Evolutionary conservation across 2,329 filamentous ascomycete species (phyloP), one percentile per base, ranked within the genome.

Genomic region (Pseudogymnoascus sp.): DNA sequence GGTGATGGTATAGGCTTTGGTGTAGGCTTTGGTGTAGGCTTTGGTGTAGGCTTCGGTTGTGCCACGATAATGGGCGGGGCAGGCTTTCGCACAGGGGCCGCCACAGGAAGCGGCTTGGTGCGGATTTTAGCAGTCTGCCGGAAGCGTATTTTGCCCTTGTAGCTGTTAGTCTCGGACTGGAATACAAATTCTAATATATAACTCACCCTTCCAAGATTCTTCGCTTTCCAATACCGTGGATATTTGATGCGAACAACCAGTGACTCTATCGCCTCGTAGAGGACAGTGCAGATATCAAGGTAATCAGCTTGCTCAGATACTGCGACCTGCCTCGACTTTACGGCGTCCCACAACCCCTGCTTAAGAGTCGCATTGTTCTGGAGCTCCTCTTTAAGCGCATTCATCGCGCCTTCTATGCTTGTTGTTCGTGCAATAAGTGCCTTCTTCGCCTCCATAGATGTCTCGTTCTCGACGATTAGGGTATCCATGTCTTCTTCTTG

Each of bases 241-340:
- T 78, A 77, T 62, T 77, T 76, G 63, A 84, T 70, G 14, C 75
- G 79, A 38, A 84, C 66, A 31, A 78, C 68, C 59, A 83, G 70
- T 6, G 78, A 77, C 59, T 77, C 74, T 19, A 80, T 77, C n/a
- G 78, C 73, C 14, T 80, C 77, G 64, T 82, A 82, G 64, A 85
- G 73, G 56, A 81, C 72, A 35, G 76, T 75, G 68, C 82, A 82
- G 37, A 84, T 74, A 66, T 83, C 80, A 38, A 84, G 70, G 10
- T 84, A 67, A 67, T 81, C 80, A 28, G 76, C 72, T 68, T 82
- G 78, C 68, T 84, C 82, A 16, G 74, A 69, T 31, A 80, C 70
- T 6, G 79, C 79, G 53, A 82, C 76, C 19, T 77, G 69, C 1
- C 77, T 73, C 28, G 82, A 84, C 38, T 78, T 75, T 5, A 82